Evolutionary conservation across 768 basidiomycete species (phyloP), one percentile per base, ranked within the genome.

Genomic region (Chalciporus piperatus): DNA sequence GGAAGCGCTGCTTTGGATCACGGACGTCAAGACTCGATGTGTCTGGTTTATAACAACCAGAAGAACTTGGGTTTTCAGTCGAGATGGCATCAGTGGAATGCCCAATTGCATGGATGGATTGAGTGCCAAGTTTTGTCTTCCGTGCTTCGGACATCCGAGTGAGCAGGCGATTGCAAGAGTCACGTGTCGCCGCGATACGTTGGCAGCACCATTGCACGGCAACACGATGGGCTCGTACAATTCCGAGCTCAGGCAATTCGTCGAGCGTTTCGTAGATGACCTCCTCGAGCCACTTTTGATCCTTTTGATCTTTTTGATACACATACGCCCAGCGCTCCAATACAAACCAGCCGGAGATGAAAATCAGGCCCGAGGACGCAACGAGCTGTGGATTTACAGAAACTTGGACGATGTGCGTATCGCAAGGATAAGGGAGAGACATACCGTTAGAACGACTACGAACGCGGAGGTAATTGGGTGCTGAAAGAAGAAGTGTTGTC

Each of bases 361-460:
- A 79, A 16, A 73, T 62, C 22, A 75, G 68, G 32, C 74, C 74
- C 20, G 66, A 67, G 12, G 71, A 70, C 28, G 71, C 65, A 40
- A 75, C 32, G 17, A 66, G 56, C 67, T 69, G 48, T 20, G 1
- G 8, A 41, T 16, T 30, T 20, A 11, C 16, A 20, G 27, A 42
- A n/a, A 20, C 16, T 1, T 6, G 22, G 32, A 5, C n/a, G 16
- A 35, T 19, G 37, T 19, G 16, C 25, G 0, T 4, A 30, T 9
- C 32, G 20, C 1, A 14, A 3, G 1, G 33, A 37, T 40, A 14
- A 1, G 37, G 28, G 13, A 32, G 30, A 23, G 23, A 58, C 68
- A n/a, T 58, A 69, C 68, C 22, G 89, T 90, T 61, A 87, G 78
- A 30, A 89, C 77, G 3, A 89, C 84, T 13, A 87, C 89, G 48